Conservation (phyloP, 208 protist species). For the Crithidia expoeki region DNA sequence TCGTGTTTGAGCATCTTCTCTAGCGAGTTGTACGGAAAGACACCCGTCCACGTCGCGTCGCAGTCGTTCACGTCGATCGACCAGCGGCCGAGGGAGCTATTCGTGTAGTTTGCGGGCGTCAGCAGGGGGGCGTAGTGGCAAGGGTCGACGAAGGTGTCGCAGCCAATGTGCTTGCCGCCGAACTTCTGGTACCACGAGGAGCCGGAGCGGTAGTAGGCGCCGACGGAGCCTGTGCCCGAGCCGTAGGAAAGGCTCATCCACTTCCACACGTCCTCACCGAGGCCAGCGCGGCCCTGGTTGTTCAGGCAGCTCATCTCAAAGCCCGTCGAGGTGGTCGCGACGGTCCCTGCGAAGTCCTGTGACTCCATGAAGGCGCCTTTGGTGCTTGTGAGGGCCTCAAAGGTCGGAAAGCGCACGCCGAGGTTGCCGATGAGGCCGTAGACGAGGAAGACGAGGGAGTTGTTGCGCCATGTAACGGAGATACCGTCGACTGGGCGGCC, state of each 20-base stretch:
- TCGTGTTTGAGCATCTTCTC: slow-evolving; percentile 42
- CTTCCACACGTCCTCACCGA: slow-evolving; percentile 77
- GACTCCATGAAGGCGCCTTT: slow-evolving; percentile 61
- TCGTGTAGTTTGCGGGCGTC: slow-evolving; percentile 55
- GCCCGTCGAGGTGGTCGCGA: slow-evolving; percentile 45
- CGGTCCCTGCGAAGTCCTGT: slow-evolving; percentile 45
- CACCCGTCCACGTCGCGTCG: slow-evolving; percentile 79
- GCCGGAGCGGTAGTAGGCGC: slow-evolving; percentile 59
- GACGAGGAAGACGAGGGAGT: slow-evolving; percentile 66
- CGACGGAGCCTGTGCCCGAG: slow-evolving; percentile 60
- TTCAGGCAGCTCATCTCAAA: slow-evolving; percentile 78
- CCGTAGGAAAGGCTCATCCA: slow-evolving; percentile 51
- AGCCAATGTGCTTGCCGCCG: slow-evolving; percentile 79
- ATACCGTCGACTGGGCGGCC: slow-evolving; percentile 62
- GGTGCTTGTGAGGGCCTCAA: slow-evolving; percentile 58
- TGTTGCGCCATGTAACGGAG: slow-evolving; percentile 60
- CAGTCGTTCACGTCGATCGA: slow-evolving; percentile 79
- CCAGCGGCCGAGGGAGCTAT: slow-evolving; percentile 45
- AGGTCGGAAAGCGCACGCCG: slow-evolving; percentile 83
- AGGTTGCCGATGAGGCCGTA: slow-evolving; percentile 82
- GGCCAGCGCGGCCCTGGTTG: slow-evolving; percentile 53
- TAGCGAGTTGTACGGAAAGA: slow-evolving; percentile 63
- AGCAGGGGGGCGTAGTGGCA: slow-evolving; percentile 84
- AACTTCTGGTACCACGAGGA: slow-evolving; percentile 89
- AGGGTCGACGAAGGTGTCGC: slow-evolving; percentile 76